Percentiles rank a stretch among this genome's conserved stretches.
Conservation (phyloP, 495 filamentous ascomycete species). For the Aspergillus homomorphus region DNA sequence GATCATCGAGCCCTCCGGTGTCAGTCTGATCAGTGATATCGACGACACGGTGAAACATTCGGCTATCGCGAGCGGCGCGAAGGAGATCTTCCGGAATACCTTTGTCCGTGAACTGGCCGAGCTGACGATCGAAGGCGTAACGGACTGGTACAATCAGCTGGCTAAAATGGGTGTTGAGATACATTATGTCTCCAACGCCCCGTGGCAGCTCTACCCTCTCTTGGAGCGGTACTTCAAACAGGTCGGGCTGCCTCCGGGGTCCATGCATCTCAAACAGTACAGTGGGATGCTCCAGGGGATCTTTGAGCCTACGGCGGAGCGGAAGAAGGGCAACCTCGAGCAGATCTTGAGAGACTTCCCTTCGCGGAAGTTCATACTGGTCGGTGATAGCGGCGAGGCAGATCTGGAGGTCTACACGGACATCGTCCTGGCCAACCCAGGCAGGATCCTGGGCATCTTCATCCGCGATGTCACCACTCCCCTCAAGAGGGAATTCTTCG, state of each 20-base stretch:
- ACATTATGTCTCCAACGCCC: constrained; percentile 91
- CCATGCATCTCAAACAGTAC: constrained; percentile 94
- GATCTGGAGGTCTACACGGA: constrained; percentile 98
- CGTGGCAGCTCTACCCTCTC: constrained; percentile 93
- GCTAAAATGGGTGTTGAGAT: constrained; percentile 76
- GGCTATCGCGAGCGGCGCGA: constrained; percentile 77
- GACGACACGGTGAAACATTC: constrained; percentile 98
- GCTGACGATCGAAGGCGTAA: constrained; percentile 78
- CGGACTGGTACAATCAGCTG: constrained; percentile 80
- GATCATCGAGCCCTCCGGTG: constrained; percentile 72
- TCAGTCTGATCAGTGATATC: constrained; percentile 95
- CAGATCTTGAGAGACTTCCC: constrained; percentile 87
- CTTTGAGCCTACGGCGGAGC: constrained; percentile 93
- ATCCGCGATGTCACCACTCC: constrained; percentile 92
- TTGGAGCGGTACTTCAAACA: constrained; percentile 76
- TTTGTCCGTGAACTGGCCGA: constrained; percentile 84
- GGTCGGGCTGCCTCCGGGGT: constrained; percentile 79
- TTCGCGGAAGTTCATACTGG: constrained; percentile 80
- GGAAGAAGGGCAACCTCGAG: constrained; percentile 85
- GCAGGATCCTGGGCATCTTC: constrained; percentile 78
- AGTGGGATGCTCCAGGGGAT: constrained; percentile 94
- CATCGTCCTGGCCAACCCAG: constrained; percentile 76
- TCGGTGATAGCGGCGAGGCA: constrained; percentile 94
- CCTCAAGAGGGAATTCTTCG: constrained; percentile 67
- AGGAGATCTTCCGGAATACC: constrained; percentile 93